Evolutionary conservation across 352 stramenopile genomes (phyloP).

Genomic region (Phytopythium oedochilum): DNA sequence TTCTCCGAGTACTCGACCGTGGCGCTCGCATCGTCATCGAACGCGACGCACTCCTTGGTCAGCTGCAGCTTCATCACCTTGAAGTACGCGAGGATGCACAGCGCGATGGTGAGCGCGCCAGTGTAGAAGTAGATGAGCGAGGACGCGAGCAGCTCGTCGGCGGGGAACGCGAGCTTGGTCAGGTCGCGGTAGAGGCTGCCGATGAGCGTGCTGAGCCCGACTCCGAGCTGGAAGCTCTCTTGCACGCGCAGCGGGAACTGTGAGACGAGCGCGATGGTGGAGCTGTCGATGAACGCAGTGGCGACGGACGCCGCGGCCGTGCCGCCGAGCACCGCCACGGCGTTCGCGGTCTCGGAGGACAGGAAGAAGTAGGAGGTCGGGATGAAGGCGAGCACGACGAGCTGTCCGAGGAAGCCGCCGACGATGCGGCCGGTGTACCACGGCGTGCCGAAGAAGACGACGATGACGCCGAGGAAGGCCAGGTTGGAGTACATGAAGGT

Average conservation of each 20-base stretch:
- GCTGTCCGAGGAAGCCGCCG: constrained; percentile 70
- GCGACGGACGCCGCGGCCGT: constrained; percentile 65
- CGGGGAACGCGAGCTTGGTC: constrained; percentile 77
- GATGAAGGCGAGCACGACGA: constrained; percentile 68
- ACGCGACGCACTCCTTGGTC: constrained; percentile 44
- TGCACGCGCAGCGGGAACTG: constrained; percentile 76
- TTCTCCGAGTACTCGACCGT: constrained; percentile 62
- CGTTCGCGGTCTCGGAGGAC: constrained; percentile 56
- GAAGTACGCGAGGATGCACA: constrained; percentile 78
- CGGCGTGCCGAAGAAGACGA: constrained; percentile 51
- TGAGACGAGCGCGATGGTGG: constrained; percentile 75
- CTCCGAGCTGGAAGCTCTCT: constrained; percentile 79
- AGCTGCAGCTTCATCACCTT: constrained; percentile 50
- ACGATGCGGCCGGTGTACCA: constrained; percentile 75
- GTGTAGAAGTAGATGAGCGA: constrained; percentile 85
- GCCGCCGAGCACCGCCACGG: constrained; percentile 52
- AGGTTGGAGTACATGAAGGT: constrained; percentile 86
- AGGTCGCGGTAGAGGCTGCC: constrained; percentile 78
- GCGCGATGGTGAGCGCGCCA: constrained; percentile 65
- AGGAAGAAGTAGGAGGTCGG: constrained; percentile 78
- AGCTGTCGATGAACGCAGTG: constrained; percentile 81
- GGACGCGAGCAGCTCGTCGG: constrained; percentile 48
- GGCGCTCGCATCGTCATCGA: constrained; percentile 17
- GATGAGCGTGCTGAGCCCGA: constrained; percentile 77
- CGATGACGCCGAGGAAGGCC: constrained; percentile 54